Conservation (phyloP, 352 stramenopile genomes). For the Sclerospora graminicola region DNA sequence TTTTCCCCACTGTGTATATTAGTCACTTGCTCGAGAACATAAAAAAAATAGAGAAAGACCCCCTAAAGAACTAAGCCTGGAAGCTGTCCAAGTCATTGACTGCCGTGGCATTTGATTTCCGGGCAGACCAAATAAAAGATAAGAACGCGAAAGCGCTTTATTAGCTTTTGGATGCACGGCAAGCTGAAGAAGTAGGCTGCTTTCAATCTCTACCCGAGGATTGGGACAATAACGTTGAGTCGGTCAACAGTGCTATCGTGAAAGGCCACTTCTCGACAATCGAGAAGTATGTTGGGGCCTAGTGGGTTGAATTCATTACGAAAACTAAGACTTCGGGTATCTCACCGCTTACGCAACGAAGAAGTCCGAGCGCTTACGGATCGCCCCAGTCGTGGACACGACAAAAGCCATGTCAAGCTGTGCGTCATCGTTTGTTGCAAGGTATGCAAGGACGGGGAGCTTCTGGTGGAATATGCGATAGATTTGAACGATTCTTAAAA, state of each 20-base stretch:
- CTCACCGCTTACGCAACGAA: neutral
- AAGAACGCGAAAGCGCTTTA: neutral
- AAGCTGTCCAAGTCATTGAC: neutral
- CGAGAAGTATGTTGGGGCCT: neutral
- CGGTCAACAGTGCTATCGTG: neutral
- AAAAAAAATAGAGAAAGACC: neutral
- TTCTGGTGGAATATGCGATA: neutral
- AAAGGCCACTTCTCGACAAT: neutral
- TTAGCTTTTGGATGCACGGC: neutral
- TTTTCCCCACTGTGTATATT: neutral
- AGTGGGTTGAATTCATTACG: neutral
- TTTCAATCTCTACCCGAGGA: neutral
- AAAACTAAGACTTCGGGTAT: neutral
- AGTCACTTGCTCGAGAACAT: neutral
- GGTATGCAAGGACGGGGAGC: neutral
- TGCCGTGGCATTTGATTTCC: neutral
- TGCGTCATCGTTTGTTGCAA: neutral
- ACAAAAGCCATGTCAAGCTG: neutral
- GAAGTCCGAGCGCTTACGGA: neutral
- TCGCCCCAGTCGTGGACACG: neutral
- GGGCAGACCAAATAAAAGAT: neutral
- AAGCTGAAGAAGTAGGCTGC: neutral
- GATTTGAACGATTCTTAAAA: neutral
- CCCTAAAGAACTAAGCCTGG: neutral
- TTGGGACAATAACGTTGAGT: neutral